phyloP scores from a whole-genome alignment of 352 stramenopile species.

The Pythium brachiatum region DNA sequence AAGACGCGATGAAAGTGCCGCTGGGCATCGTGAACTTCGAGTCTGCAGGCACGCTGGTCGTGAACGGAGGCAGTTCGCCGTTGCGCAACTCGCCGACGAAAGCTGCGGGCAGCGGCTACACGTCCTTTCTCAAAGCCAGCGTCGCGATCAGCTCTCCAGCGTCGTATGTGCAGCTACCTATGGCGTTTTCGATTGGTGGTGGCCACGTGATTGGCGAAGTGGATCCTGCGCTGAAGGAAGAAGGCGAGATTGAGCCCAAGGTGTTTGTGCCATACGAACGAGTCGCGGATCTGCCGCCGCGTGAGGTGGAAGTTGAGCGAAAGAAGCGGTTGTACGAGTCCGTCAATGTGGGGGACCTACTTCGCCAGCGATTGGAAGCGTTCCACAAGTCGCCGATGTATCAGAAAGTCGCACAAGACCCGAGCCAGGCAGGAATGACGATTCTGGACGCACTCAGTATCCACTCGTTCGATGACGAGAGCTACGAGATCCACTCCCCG shows the following conservation, averaged over 20 bases:
- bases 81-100: slow-evolving; percentile 23
- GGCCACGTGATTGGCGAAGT: slow-evolving; percentile 25
- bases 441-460: slow-evolving; percentile 64
- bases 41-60: slow-evolving; percentile 17
- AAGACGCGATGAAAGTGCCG: slow-evolving; percentile 23
- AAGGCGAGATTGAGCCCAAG: slow-evolving; percentile 46
- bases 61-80: slow-evolving; percentile 14
- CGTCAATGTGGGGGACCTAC: slow-evolving; percentile 32
- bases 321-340: slow-evolving; percentile 43
- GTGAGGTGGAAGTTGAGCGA: slow-evolving; percentile 46
- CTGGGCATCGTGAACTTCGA: slow-evolving; percentile 37
- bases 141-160: slow-evolving; percentile 24
- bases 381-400: slow-evolving; percentile 38
- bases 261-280: slow-evolving; percentile 49
- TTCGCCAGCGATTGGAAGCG: slow-evolving; percentile 28
- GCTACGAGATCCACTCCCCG: slow-evolving; percentile 65
- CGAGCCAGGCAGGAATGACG: slow-evolving; percentile 28
- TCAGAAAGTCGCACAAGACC: slow-evolving; percentile 27
- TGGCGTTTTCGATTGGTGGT: slow-evolving; percentile 29
- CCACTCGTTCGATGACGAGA: slow-evolving; percentile 79
- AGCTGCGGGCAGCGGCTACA: neutral
- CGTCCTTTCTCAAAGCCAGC: slow-evolving; percentile 8
- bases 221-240: slow-evolving; percentile 27
- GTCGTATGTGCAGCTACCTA: slow-evolving; percentile 27
- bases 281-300: slow-evolving; percentile 31